Evolutionary conservation across 202 grass and related monocot genomes (phyloP).

Genomic region (Carex arenaria): DNA sequence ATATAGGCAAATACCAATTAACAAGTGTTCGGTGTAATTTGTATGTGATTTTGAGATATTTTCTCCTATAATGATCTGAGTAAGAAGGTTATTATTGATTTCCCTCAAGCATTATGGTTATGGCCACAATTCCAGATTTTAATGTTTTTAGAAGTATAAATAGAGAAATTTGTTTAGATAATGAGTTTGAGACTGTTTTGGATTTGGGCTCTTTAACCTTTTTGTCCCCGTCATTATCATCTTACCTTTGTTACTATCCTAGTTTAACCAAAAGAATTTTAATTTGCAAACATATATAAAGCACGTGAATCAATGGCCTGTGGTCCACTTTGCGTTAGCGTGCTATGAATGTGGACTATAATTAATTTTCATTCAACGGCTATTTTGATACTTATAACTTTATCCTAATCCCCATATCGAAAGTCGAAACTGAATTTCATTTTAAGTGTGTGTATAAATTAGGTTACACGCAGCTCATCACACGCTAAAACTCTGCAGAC

Average conservation of each 20-base stretch:
- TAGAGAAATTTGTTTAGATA: background rate
- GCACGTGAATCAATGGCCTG: background rate
- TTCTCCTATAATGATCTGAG: background rate
- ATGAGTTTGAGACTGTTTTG: background rate
- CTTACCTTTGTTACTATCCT: background rate
- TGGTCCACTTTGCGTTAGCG: background rate
- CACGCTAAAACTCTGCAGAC: no score
- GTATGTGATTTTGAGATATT: constrained; percentile 2
- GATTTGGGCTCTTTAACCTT: background rate
- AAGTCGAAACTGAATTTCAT: background rate
- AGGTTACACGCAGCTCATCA: background rate
- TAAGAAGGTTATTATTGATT: background rate
- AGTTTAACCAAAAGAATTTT: background rate
- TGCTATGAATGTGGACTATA: background rate
- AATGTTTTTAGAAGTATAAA: background rate
- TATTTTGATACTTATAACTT: background rate
- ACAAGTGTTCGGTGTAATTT: background rate
- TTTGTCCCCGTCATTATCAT: background rate
- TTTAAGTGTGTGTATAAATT: background rate
- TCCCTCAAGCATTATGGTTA: background rate
- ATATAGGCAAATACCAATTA: constrained; percentile 7
- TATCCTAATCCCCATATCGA: background rate
- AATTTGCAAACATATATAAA: constrained; percentile 11
- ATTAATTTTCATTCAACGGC: background rate
- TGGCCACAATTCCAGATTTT: background rate